Base-by-base conservation (phyloP, 441 rosid genomes). In the Gossypium trilobum region DNA sequence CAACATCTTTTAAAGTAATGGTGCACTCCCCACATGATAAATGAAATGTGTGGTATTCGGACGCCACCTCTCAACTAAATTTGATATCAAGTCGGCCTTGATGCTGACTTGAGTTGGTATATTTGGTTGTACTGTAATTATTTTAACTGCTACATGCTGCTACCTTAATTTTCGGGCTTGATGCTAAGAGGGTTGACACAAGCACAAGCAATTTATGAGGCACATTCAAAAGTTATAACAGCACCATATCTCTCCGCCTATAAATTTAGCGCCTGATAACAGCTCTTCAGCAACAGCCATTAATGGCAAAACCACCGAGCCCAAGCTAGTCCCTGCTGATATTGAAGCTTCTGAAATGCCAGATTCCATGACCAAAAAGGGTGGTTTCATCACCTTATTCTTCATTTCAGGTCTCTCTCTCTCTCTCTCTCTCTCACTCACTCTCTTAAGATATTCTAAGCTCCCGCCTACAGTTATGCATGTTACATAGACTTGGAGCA, bases 351-450 rank as follows among this genome's bases (percentile, higher is more conserved):
- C 42, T 31, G 39, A 60, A 60, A 23, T 33, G 19, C 29, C 70
- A 25, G 44, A 36, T 23, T 46, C 71, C 51, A 9, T 22, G 4
- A 29, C 56, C 67, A 71, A 42, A 58, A 39, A 55, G 36, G 77
- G 73, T 51, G 73, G 76, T 39, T 61, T 75, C 33, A 17, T 61
- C 52, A 27, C 71, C 58, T 17, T 54, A 52, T 44, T 71, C 31
- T 60, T 52, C 68, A 68, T 73, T 55, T 0, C 19, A 68, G 61
- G 59, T 71, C 54, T 48, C 29, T 19, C 4, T 19, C 42, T 33
- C 29, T 71, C 54, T 48, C 29, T 19, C 4, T 71, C 54, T 48
- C 29, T 19, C 4, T 19, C n/a, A 4, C 14, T 23, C n/a, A 1
- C 56, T 51, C 17, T 16, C 17, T 36, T 7, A 36, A 36, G 42